phyloP scores from a whole-genome alignment of 805 yeast species.

The Zygoascus tannicola region DNA sequence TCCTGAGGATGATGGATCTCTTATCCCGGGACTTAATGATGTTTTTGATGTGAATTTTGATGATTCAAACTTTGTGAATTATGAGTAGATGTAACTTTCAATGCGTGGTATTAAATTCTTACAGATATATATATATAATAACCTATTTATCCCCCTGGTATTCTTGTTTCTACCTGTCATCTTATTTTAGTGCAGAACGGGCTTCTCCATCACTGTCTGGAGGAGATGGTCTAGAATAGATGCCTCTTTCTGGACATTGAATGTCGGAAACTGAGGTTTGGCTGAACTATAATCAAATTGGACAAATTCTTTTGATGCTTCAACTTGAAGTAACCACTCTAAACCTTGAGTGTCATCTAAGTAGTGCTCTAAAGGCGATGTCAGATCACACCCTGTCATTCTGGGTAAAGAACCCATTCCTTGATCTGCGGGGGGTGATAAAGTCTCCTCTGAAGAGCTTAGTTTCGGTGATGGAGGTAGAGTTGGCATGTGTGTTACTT shows the following conservation, averaged over 20 bases:
- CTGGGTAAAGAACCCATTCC: not conserved
- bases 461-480: not conserved
- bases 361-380: not conserved
- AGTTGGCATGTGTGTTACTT: not conserved
- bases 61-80: not conserved
- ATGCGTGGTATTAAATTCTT: no score
- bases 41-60: not conserved
- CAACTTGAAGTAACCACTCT: constrained; percentile 2
- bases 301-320: constrained; percentile 1
- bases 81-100: not conserved
- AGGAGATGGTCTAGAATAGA: constrained; percentile 3
- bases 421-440: not conserved
- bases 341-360: constrained; percentile 1
- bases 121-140: no score
- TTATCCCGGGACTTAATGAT: not conserved
- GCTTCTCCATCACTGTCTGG: constrained; percentile 4
- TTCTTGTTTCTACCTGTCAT: not conserved
- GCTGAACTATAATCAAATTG: not conserved
- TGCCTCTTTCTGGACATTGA: constrained; percentile 3
- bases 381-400: not conserved
- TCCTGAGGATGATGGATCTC: not conserved
- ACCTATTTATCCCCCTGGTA: no score
- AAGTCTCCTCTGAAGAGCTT: not conserved
- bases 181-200: not conserved
- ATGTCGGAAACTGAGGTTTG: not conserved